Evolutionary conservation across 2,329 filamentous ascomycete species (phyloP).

Genomic region (Calonectria hongkongensis): DNA sequence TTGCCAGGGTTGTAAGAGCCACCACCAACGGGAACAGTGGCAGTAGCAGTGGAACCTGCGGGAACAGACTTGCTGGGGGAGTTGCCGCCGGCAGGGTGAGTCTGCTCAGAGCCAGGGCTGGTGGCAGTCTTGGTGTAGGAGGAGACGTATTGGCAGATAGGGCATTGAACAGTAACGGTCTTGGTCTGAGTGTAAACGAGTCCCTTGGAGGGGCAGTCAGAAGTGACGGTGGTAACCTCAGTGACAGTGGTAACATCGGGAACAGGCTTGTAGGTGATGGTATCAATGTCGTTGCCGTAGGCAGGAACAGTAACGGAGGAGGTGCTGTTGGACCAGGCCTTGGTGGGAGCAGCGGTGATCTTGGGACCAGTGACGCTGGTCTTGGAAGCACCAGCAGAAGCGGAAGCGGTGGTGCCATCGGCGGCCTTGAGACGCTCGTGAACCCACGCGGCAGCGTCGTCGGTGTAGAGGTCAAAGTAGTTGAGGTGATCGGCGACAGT

Average conservation of each 20-base stretch:
- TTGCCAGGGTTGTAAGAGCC: slow-evolving; percentile 6
- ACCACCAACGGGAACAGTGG: not conserved
- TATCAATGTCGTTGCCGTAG: slow-evolving; percentile 31
- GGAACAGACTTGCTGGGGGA: slow-evolving; percentile 18
- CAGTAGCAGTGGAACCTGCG: slow-evolving; percentile 3
- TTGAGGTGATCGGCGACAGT: slow-evolving; percentile 38
- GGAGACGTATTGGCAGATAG: slow-evolving; percentile 29
- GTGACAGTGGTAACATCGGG: not conserved
- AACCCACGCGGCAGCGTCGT: slow-evolving; percentile 37
- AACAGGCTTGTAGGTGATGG: slow-evolving; percentile 29
- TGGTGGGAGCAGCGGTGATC: slow-evolving; percentile 2
- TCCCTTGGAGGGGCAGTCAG: slow-evolving; percentile 29
- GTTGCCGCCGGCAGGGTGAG: not conserved
- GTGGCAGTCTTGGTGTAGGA: slow-evolving; percentile 10
- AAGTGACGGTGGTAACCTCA: slow-evolving; percentile 20
- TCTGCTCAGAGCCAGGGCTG: slow-evolving; percentile 11
- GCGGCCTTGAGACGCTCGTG: slow-evolving; percentile 16
- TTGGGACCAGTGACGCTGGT: not conserved
- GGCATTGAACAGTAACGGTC: slow-evolving; percentile 22
- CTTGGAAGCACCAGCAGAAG: not conserved
- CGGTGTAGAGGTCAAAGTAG: slow-evolving; percentile 44
- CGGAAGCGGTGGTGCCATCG: slow-evolving; percentile 1
- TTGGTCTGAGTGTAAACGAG: slow-evolving; percentile 14
- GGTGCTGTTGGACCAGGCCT: slow-evolving; percentile 23
- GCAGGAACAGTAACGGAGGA: slow-evolving; percentile 22